These are phyloP conservation scores for Elymus sibiricus DNA, from an alignment of 176 grass and related monocot genomes.

Conservation along the genomic window DNA sequence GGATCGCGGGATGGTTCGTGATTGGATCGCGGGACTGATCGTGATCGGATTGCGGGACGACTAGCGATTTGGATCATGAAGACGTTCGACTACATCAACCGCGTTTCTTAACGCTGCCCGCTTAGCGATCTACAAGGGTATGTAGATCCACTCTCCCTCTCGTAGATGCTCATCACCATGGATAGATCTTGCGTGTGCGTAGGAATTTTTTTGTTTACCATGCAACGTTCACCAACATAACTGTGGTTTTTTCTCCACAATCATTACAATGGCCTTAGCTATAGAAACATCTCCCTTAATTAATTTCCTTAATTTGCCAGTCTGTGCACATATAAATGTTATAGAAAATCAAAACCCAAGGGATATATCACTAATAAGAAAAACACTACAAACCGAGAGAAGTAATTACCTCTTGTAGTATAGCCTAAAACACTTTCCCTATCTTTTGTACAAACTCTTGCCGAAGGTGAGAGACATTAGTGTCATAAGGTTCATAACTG, in stretches of 20 bases:
- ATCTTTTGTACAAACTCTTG: constrained; percentile 79
- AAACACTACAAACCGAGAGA: not conserved
- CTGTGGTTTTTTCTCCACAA: constrained; percentile 63
- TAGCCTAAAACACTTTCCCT: constrained; percentile 79
- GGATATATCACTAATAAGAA: not conserved
- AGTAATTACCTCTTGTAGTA: constrained; percentile 73
- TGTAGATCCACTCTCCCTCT: too few species aligned
- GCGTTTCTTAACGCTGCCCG: not conserved
- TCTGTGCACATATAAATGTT: constrained; percentile 37
- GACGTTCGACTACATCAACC: not conserved
- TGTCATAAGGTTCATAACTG: constrained; percentile 91
- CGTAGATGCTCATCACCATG: too few species aligned
- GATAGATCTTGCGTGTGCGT: too few species aligned
- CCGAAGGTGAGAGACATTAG: constrained; percentile 66
- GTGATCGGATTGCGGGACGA: too few species aligned
- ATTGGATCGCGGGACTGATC: too few species aligned
- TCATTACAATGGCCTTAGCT: constrained; percentile 70
- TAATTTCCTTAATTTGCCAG: constrained; percentile 70
- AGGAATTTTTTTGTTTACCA: too few species aligned
- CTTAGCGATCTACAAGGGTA: constrained; percentile 54
- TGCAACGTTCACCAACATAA: too few species aligned
- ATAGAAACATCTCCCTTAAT: constrained; percentile 71
- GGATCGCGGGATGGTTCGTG: too few species aligned
- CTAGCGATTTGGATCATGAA: too few species aligned
- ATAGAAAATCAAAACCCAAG: not conserved